Evolutionary conservation across 768 basidiomycete species (phyloP), one percentile per base, ranked within the genome.

Genomic region (Coprinopsis strossmayeri): DNA sequence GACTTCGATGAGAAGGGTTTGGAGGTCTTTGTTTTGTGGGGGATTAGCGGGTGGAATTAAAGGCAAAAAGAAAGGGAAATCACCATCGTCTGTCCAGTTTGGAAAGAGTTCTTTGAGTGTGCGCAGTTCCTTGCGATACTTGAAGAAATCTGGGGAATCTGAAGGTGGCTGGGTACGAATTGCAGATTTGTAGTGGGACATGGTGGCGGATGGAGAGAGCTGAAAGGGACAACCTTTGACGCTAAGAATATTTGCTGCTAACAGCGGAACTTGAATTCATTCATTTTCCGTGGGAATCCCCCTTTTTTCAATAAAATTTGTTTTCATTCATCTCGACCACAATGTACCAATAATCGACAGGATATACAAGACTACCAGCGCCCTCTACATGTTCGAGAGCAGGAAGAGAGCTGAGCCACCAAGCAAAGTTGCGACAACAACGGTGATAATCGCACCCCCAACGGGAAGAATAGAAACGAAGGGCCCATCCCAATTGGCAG

Each of bases 21-120:
- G 72, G 54, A 91, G 76, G 69, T 91, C 90, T 76, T 5, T 59
- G 58, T 12, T 41, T 37, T 15, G 34, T 24, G 34, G 34, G 7
- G 30, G 30, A 7, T 45, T 45, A 52, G 55, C 53, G 48, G 41
- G 45, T 26, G 41, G 27, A 40, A 34, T 25, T 32, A 51, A 50
- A 41, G 40, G 46, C 43, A 37, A 49, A 45, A 27, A 17, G 20
- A 45, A 47, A 46, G 37, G 26, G 51, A 49, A 57, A 62, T 45
- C 56, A 82, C 88, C 88, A 57, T 89, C 86, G 55, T 69, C 70
- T 58, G 84, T 77, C 78, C 78, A 90, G 56, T 59, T 51, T 3
- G 87, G 80, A 58, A 88, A 91, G 51, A 77, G 62, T 59, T 90
- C 89, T 62, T 82, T 78, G 4, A 91, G 79, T 42, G 79, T 77